phyloP scores from a whole-genome alignment of 441 rosid genomes.

The Erysimum pusillum region DNA sequence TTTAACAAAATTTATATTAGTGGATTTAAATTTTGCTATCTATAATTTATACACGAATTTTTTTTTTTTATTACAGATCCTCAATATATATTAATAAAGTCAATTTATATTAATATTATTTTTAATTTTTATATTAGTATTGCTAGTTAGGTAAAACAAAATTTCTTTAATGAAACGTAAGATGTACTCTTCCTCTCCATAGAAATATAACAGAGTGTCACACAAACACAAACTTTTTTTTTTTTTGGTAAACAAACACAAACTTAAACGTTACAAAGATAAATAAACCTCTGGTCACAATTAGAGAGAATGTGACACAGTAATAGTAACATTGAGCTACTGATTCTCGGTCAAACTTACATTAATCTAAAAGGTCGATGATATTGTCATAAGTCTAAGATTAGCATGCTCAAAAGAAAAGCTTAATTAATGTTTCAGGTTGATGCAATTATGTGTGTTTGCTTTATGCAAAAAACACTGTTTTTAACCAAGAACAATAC shows the following conservation, averaged over 20 bases:
- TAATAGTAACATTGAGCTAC: slow-evolving; percentile 10
- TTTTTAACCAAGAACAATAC: slow-evolving; percentile 37
- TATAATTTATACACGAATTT: neutral
- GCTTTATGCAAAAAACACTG: slow-evolving; percentile 43
- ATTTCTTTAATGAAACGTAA: neutral
- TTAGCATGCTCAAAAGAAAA: slow-evolving; percentile 40
- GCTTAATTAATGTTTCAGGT: slow-evolving; percentile 29
- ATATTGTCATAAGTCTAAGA: slow-evolving; percentile 1
- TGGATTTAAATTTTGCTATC: neutral
- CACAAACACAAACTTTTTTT: neutral
- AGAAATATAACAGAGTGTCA: neutral
- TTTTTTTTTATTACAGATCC: neutral
- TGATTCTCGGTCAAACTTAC: slow-evolving; percentile 7
- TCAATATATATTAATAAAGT: too few species aligned
- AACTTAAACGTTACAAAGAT: neutral
- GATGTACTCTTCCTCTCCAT: neutral
- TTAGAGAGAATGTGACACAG: neutral
- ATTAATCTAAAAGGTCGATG: neutral
- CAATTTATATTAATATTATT: too few species aligned
- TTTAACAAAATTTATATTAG: too few species aligned
- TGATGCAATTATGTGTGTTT: slow-evolving; percentile 41
- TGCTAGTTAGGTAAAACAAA: neutral
- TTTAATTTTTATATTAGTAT: neutral
- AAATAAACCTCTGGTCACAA: neutral
- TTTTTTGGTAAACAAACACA: neutral